Conservation (phyloP, 2,329 filamentous ascomycete genomes). For the Ascochyta fabae region DNA sequence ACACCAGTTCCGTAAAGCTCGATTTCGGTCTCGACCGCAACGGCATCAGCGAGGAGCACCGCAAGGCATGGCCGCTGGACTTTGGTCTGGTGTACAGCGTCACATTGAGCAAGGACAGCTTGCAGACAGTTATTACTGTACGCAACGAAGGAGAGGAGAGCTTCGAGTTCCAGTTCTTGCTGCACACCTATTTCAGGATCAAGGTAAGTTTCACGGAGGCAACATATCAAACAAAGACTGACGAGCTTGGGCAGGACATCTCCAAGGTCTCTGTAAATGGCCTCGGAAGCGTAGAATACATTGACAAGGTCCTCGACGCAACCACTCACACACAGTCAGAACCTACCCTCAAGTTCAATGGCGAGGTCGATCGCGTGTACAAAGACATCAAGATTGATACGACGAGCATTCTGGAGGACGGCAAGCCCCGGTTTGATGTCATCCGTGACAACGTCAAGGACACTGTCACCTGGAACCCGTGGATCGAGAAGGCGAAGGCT, state of each 20-base stretch:
- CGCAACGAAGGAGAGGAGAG: slow-evolving; percentile 82
- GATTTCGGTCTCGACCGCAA: slow-evolving; percentile 88
- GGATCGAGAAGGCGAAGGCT: slow-evolving; percentile 79
- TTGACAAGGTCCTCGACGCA: slow-evolving; percentile 80
- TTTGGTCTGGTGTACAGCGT: slow-evolving; percentile 95
- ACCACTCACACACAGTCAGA: slow-evolving; percentile 69
- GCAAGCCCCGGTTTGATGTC: slow-evolving; percentile 72
- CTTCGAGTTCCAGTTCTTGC: slow-evolving; percentile 89
- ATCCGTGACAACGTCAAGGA: slow-evolving; percentile 85
- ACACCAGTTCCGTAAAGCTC: slow-evolving; percentile 75
- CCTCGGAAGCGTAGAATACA: slow-evolving; percentile 76
- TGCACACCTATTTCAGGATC: slow-evolving; percentile 89
- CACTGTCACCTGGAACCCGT: slow-evolving; percentile 97
- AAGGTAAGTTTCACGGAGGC: slow-evolving; percentile 62
- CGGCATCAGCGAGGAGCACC: slow-evolving; percentile 71
- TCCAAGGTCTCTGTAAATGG: slow-evolving; percentile 73
- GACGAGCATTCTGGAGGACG: slow-evolving; percentile 68
- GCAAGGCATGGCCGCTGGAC: slow-evolving; percentile 79
- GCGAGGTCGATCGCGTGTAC: slow-evolving; percentile 90
- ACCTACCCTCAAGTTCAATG: slow-evolving; percentile 70
- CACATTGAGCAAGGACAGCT: slow-evolving; percentile 74
- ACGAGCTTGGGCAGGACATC: slow-evolving; percentile 69
- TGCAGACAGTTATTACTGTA: slow-evolving; percentile 84
- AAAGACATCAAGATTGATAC: slow-evolving; percentile 67
- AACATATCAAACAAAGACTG: background rate